Percentiles rank a stretch among this genome's conserved stretches.
Conservation (phyloP, 495 filamentous ascomycete genomes). For the Neurospora sp. region DNA sequence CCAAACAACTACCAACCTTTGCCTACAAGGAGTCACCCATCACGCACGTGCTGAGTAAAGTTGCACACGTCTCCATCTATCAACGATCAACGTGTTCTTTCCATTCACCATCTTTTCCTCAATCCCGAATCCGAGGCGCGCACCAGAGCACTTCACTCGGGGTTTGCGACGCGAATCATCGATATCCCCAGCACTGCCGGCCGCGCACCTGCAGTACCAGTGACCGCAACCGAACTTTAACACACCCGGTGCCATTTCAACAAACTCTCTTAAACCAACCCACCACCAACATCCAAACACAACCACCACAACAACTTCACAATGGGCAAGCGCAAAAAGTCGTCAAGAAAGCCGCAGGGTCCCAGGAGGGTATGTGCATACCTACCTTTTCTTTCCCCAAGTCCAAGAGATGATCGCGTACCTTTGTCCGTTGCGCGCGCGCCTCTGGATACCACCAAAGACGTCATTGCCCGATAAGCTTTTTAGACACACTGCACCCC, state of each 20-base stretch:
- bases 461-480: background rate
- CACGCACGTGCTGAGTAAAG: background rate
- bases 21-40: background rate
- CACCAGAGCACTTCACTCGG: background rate
- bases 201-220: background rate
- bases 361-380: constrained; percentile 61
- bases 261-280: background rate
- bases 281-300: background rate
- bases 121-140: background rate
- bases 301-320: background rate
- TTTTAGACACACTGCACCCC: background rate
- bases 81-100: background rate
- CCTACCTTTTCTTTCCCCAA: background rate
- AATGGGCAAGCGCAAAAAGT: constrained; percentile 93
- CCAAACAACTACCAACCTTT: background rate
- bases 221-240: background rate
- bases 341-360: constrained; percentile 69
- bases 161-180: background rate
- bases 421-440: background rate
- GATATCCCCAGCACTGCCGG: background rate
- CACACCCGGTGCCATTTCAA: background rate
- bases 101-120: background rate
- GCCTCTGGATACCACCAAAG: background rate
- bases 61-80: background rate
- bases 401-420: background rate